Percentiles rank a stretch among this genome's conserved stretches.
phyloP scores from a whole-genome alignment of 148 eudicot species.

The Rhododendron ovatum region DNA sequence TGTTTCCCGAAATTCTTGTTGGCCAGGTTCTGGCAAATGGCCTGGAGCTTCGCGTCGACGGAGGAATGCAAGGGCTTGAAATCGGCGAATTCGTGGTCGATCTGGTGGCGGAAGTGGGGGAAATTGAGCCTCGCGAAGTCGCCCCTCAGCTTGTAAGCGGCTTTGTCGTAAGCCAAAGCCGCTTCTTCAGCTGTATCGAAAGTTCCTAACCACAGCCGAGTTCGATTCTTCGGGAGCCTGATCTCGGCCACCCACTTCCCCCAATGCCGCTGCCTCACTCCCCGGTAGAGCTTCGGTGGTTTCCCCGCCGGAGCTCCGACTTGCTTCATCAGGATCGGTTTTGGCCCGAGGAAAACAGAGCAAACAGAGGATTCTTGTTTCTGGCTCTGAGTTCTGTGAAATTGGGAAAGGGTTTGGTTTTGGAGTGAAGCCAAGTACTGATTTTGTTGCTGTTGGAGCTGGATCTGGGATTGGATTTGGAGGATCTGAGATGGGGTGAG shows the following conservation, averaged over 20 bases:
- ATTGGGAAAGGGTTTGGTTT: not conserved
- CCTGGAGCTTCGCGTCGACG: constrained; percentile 52
- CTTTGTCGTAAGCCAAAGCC: constrained; percentile 75
- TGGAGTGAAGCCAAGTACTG: constrained; percentile 12
- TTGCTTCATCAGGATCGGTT: constrained; percentile 46
- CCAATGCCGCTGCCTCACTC: constrained; percentile 85
- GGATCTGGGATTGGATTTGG: constrained; percentile 41
- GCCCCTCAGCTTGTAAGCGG: constrained; percentile 74
- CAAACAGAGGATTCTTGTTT: not conserved
- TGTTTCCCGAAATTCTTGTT: constrained; percentile 22
- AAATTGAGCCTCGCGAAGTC: constrained; percentile 70
- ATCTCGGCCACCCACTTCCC: constrained; percentile 93
- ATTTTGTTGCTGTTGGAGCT: constrained; percentile 31
- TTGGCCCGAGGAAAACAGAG: constrained; percentile 33
- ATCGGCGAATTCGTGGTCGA: constrained; percentile 15
- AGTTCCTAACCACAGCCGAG: constrained; percentile 82
- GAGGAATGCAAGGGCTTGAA: constrained; percentile 58
- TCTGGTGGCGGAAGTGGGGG: constrained; percentile 38
- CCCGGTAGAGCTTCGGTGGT: constrained; percentile 60
- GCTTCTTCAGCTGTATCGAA: constrained; percentile 63
- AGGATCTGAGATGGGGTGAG: constrained; percentile 39
- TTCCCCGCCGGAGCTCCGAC: constrained; percentile 21
- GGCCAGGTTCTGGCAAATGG: constrained; percentile 44
- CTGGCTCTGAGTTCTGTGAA: not conserved
- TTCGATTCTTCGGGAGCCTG: constrained; percentile 69